Base-by-base conservation (phyloP, 2,329 filamentous ascomycete genomes). In the Alternaria arbusti region DNA sequence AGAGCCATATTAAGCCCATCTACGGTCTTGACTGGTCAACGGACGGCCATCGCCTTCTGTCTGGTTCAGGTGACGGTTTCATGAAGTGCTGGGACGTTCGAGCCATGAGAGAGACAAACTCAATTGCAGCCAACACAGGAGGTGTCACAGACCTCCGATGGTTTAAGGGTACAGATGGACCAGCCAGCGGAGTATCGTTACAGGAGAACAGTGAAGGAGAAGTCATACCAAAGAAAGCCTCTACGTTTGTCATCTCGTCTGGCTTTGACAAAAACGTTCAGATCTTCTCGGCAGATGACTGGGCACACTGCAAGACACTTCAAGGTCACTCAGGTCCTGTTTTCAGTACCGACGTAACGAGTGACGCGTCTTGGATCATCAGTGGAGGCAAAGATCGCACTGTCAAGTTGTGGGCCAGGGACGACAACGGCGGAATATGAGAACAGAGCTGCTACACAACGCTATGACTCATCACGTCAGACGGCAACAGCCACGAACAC, bases 81-180 rank as follows among this genome's bases (percentile, higher is more conserved):
- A 90, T 97, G 74, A 98, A 97, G 80, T 97, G 95, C 81, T 99
- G 96, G 96, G 96, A 99, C 77, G 86, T 99, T 56, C 89, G 96
- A 49, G 95, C 96, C 73, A 94, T 98, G 52, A 88, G 91, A 71
- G 90, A 90, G 67, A 90, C 88, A 0, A 95, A 93, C 12, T 92
- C 91, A 17, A 91, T 99, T 50, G 96, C 95, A 52, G 95, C 96
- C 7, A 96, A 99, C 79, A 91, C 89, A 54, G 95, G 93, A 68
- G 91, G 96, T 32, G 94, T 99, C 8, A 96, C 94, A 1, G 96
- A 99, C 79, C 82, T 99, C 67, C 86, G 94, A 66, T 98, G 96
- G 93, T 98, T 91, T 83, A 96, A 96, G 79, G 95, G 96, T 3
- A 83, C 87, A 2, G 94, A 97, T 76, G 91, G 92, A 54, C 88